Evolutionary conservation across 2,329 filamentous ascomycete species (phyloP).

Genomic region (Aspergillus niger): DNA sequence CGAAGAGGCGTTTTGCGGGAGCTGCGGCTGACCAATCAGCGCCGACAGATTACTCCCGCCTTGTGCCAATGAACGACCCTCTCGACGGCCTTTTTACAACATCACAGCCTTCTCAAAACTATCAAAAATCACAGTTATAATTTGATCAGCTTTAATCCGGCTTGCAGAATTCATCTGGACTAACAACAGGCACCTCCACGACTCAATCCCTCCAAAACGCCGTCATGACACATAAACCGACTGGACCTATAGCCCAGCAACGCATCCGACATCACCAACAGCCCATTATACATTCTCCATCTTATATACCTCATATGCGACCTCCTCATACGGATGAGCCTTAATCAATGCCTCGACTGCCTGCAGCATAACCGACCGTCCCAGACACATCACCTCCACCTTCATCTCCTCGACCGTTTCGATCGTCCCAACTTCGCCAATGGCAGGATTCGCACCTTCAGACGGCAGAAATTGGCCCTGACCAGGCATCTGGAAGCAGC

Average conservation of each 20-base stretch:
- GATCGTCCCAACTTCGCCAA: conserved; percentile 41
- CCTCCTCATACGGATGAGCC: conserved; percentile 51
- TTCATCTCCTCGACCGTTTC: conserved; percentile 46
- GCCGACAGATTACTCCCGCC: conserved; percentile 38
- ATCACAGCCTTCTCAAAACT: background rate
- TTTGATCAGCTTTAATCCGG: background rate
- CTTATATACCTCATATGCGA: conserved; percentile 48
- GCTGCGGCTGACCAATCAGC: conserved; percentile 37
- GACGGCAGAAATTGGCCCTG: conserved; percentile 47
- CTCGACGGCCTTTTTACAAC: background rate
- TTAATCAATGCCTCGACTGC: conserved; percentile 45
- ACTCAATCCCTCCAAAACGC: background rate
- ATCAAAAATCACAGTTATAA: background rate
- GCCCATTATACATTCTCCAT: conserved; percentile 42
- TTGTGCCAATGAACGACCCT: conserved; percentile 10
- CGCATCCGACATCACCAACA: background rate
- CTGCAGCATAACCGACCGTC: conserved; percentile 38
- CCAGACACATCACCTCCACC: conserved; percentile 48
- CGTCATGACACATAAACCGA: background rate
- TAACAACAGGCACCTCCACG: background rate
- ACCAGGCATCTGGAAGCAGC: conserved; percentile 44
- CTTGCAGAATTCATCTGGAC: background rate
- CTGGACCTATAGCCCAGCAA: background rate
- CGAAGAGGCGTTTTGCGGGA: conserved; percentile 39
- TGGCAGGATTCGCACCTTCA: conserved; percentile 42